These are phyloP conservation scores for Blepharisma undulans DNA, from an alignment of 169 alveolate genomes.

Conservation along the genomic window DNA sequence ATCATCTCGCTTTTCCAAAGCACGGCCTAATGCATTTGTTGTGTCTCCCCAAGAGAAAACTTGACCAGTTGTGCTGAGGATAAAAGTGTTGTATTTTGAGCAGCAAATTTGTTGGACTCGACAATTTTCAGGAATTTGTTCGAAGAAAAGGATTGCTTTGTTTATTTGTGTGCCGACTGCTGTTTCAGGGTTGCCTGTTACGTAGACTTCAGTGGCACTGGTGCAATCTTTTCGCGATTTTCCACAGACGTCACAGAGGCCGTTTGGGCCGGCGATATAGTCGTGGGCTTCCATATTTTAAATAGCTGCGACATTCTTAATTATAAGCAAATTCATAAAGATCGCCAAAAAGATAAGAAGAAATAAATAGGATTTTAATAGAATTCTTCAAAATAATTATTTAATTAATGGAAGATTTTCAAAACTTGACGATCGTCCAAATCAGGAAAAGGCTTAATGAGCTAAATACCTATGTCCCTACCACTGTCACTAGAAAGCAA, in stretches of 20 bases:
- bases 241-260: slow-evolving; percentile 28
- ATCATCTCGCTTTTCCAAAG: background rate
- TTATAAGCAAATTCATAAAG: background rate
- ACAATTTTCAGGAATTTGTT: slow-evolving; percentile 25
- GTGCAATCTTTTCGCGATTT: slow-evolving; percentile 8
- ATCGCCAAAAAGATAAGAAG: too few relatives aligned
- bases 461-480: background rate
- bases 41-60: slow-evolving; percentile 28
- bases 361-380: background rate
- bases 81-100: background rate
- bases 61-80: background rate
- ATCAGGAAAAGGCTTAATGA: background rate
- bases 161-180: background rate
- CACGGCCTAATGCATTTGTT: slow-evolving; percentile 18
- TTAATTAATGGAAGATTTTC: background rate
- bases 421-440: background rate
- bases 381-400: background rate
- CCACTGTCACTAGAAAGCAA: background rate
- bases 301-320: background rate
- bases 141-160: background rate
- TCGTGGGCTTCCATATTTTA: slow-evolving; percentile 26
- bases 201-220: background rate
- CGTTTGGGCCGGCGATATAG: slow-evolving; percentile 6
- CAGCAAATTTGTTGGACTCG: background rate
- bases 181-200: background rate